Evolutionary conservation across 805 yeast species (phyloP).

Genomic region (Naumovozyma castellii): DNA sequence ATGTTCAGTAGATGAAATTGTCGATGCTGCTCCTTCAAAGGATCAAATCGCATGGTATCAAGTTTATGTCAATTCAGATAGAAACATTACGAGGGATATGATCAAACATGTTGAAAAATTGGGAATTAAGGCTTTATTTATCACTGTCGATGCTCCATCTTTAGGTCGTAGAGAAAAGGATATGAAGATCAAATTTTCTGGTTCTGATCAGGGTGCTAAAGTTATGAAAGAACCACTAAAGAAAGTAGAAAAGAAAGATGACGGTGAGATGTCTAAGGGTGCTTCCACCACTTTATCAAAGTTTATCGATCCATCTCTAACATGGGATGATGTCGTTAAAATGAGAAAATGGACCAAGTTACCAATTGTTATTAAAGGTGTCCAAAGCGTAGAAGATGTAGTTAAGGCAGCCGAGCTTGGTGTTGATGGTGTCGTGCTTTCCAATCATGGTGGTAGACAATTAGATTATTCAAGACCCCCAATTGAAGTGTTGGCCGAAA

Average conservation of each 20-base stretch:
- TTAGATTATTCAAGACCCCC: constrained; percentile 76
- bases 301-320: constrained; percentile 63
- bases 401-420: constrained; percentile 64
- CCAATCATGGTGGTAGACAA: constrained; percentile 89
- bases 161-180: constrained; percentile 89
- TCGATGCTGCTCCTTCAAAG: constrained; percentile 51
- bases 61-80: constrained; percentile 71
- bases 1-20: constrained; percentile 78
- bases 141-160: constrained; percentile 90
- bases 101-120: constrained; percentile 63
- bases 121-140: constrained; percentile 73
- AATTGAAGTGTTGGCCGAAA: constrained; percentile 63
- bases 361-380: constrained; percentile 72
- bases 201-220: constrained; percentile 20
- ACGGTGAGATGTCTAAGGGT: constrained; percentile 54
- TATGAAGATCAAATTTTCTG: constrained; percentile 52
- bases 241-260: constrained; percentile 40
- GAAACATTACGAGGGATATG: constrained; percentile 49
- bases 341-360: constrained; percentile 47
- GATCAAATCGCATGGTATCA: constrained; percentile 81
- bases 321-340: constrained; percentile 57
- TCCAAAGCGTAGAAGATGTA: constrained; percentile 77
- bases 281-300: constrained; percentile 82
- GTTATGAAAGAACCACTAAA: constrained; percentile 37
- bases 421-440: constrained; percentile 66